These are phyloP conservation scores for Fusarium nurragi DNA, from an alignment of 2,329 filamentous ascomycete genomes.

Conservation along the genomic window DNA sequence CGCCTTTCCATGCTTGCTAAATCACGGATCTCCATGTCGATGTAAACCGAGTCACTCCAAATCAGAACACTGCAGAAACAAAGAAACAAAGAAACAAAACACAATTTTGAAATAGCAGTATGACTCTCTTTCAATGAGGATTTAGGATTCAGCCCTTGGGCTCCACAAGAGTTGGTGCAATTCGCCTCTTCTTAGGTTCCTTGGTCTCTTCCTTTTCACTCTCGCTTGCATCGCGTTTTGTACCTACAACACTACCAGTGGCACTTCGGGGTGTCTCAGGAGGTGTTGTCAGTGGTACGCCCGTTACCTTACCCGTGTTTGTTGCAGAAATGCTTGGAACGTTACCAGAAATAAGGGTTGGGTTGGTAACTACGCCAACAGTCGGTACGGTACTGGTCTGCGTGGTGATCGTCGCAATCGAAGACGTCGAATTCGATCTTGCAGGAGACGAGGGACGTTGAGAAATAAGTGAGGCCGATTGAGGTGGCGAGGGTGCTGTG, in stretches of 20 bases:
- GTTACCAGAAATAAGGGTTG: constrained; percentile 79
- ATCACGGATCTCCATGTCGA: constrained; percentile 25
- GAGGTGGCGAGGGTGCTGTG: constrained; percentile 65
- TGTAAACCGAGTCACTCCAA: constrained; percentile 18
- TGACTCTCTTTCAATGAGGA: neutral
- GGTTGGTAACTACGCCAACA: constrained; percentile 74
- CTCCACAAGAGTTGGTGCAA: constrained; percentile 72
- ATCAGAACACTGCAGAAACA: constrained; percentile 6
- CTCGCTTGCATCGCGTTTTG: constrained; percentile 67
- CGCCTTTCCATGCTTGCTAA: constrained; percentile 46
- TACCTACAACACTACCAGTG: constrained; percentile 50
- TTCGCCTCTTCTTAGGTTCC: constrained; percentile 73
- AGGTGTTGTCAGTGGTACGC: constrained; percentile 84
- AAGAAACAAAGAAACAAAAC: constrained; percentile 25
- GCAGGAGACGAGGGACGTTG: constrained; percentile 80
- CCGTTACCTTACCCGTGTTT: constrained; percentile 70
- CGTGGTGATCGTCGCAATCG: constrained; percentile 79
- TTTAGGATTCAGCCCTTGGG: constrained; percentile 30
- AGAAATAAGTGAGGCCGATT: constrained; percentile 65
- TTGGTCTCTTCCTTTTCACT: constrained; percentile 62
- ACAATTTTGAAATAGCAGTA: constrained; percentile 24
- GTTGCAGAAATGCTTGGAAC: constrained; percentile 80
- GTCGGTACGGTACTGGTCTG: constrained; percentile 60
- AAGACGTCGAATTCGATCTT: constrained; percentile 86
- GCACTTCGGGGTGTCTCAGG: constrained; percentile 79